A percentile compares a stretch with the other conserved stretches of the same genome.
Conservation (phyloP, 495 filamentous ascomycete species). For the Rostrohypoxylon terebratum region DNA sequence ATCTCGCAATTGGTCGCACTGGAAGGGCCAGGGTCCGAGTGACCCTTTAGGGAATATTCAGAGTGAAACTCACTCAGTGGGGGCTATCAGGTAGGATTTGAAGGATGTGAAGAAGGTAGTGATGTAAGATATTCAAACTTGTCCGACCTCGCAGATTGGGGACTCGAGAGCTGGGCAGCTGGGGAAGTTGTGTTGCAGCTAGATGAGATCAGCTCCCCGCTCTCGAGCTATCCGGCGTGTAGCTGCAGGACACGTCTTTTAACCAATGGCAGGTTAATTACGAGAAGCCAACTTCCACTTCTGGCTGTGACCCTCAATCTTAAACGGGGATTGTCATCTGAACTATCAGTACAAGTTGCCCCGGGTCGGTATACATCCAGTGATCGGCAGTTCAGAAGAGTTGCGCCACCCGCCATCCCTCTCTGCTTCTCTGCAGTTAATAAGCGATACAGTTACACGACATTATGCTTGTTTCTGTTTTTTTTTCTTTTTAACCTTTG, state of each 20-base stretch:
- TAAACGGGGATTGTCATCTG: slow-evolving; percentile 28
- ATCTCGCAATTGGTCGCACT: background rate
- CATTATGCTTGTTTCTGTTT: slow-evolving; percentile 28
- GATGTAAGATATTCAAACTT: slow-evolving; percentile 21
- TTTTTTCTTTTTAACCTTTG: slow-evolving; percentile 10
- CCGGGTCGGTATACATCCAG: slow-evolving; percentile 15
- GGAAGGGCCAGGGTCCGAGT: slow-evolving; percentile 1
- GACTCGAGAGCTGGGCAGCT: slow-evolving; percentile 19
- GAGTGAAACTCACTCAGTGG: slow-evolving; percentile 5
- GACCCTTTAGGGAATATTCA: background rate
- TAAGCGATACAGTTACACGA: slow-evolving; percentile 29
- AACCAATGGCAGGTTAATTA: slow-evolving; percentile 33
- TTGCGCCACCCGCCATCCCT: slow-evolving; percentile 26
- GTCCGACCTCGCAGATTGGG: slow-evolving; percentile 33
- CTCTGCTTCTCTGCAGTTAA: slow-evolving; percentile 22
- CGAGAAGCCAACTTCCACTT: slow-evolving; percentile 32
- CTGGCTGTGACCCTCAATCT: slow-evolving; percentile 23
- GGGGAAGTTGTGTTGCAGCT: slow-evolving; percentile 30
- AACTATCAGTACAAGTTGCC: slow-evolving; percentile 15
- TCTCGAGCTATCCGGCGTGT: slow-evolving; percentile 23
- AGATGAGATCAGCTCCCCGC: slow-evolving; percentile 36
- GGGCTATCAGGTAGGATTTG: background rate
- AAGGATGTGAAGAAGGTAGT: slow-evolving; percentile 8
- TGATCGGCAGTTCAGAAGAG: slow-evolving; percentile 39
- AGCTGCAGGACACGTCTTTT: slow-evolving; percentile 23